A percentile compares a stretch with the other conserved stretches of the same genome.
Conservation (phyloP, 306 rosid genomes). For the Sicyos edulis region DNA sequence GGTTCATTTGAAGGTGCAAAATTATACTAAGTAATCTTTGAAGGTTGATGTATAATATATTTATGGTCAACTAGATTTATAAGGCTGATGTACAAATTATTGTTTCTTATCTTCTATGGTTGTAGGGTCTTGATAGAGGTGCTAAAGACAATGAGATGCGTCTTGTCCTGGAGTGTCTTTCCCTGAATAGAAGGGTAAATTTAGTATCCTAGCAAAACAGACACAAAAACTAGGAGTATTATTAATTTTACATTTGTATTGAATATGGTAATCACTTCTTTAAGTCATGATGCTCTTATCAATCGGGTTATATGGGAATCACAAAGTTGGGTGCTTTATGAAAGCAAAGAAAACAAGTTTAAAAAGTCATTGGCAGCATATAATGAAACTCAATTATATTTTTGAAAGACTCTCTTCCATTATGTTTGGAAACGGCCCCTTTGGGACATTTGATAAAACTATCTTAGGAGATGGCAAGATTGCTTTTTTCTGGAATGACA, state of each 20-base stretch:
- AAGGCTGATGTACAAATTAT: neutral
- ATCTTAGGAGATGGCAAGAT: too few relatives aligned
- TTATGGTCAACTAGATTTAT: neutral
- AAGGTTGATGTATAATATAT: neutral
- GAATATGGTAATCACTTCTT: neutral
- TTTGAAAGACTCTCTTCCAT: neutral
- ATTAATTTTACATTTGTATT: neutral
- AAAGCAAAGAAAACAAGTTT: neutral
- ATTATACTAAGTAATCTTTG: neutral
- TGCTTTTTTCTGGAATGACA: too few relatives aligned
- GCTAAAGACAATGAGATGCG: slow-evolving; percentile 88
- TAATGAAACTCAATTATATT: neutral
- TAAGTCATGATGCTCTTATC: neutral
- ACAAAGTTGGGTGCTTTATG: neutral
- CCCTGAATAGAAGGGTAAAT: neutral
- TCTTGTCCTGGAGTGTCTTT: slow-evolving; percentile 56
- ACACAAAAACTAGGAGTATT: neutral
- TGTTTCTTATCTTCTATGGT: slow-evolving; percentile 17
- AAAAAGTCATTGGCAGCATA: neutral
- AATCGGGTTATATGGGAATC: neutral
- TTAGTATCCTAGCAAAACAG: neutral
- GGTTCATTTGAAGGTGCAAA: neutral
- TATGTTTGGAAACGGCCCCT: neutral
- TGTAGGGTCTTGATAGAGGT: slow-evolving; percentile 74
- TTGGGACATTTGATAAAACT: too few relatives aligned